Percentiles rank a stretch among this genome's conserved stretches.
Evolutionary conservation across 2,329 filamentous ascomycete species (phyloP).

Genomic region (Podosphaera aphanis): DNA sequence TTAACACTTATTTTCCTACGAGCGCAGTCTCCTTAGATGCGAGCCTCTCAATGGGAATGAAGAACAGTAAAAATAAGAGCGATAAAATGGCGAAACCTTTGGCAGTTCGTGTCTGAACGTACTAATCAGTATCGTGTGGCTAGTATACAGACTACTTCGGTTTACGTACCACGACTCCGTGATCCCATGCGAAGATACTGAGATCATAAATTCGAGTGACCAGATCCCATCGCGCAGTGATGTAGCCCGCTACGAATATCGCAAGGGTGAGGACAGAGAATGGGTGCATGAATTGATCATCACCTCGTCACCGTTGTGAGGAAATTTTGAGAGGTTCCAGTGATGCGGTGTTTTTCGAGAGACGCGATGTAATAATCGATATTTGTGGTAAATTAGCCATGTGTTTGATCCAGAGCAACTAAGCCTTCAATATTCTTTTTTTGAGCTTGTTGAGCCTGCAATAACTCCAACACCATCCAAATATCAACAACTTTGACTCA

Average conservation of each 20-base stretch:
- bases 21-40: constrained; percentile 57
- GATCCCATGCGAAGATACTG: constrained; percentile 90
- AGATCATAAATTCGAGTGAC: constrained; percentile 93
- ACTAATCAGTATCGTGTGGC: background rate
- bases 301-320: background rate
- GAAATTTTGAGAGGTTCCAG: background rate
- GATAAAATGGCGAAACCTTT: constrained; percentile 71
- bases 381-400: background rate
- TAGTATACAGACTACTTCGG: background rate
- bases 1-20: constrained; percentile 28
- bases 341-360: background rate
- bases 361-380: background rate
- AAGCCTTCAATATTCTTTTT: background rate
- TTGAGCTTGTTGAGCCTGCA: background rate
- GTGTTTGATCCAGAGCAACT: background rate
- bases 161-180: constrained; percentile 86
- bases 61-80: constrained; percentile 59
- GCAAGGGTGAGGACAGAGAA: constrained; percentile 88
- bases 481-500: too few species aligned
- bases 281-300: constrained; percentile 52
- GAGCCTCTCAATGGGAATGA: constrained; percentile 64
- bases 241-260: constrained; percentile 99
- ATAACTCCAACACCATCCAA: too few species aligned
- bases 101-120: constrained; percentile 49
- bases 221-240: constrained; percentile 95